These are phyloP conservation scores for Tuber umbilicatum DNA, from an alignment of 495 filamentous ascomycete species.

Conservation along the genomic window DNA sequence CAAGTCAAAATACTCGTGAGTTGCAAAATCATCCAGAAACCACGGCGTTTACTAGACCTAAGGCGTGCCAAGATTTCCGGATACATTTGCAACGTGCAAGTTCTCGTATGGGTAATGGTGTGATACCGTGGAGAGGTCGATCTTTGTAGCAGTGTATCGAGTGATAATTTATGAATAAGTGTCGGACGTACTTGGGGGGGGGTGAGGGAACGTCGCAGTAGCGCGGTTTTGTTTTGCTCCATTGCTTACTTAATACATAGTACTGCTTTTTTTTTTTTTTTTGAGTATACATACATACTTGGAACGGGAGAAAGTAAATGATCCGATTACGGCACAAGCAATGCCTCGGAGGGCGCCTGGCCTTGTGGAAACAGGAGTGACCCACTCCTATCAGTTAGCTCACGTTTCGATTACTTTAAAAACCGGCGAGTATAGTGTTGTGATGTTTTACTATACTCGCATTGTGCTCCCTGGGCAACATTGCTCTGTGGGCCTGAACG, in stretches of 20 bases:
- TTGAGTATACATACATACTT: no score
- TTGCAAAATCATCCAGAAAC: neutral
- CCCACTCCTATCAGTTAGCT: neutral
- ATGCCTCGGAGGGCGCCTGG: no score
- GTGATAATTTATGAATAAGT: neutral
- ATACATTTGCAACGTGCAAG: neutral
- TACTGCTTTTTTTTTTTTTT: no score
- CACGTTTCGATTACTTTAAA: neutral
- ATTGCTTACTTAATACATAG: neutral
- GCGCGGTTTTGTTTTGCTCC: neutral
- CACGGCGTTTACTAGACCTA: neutral
- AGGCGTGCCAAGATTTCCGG: neutral
- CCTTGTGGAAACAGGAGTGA: no score
- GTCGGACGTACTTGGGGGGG: neutral
- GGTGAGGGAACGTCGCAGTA: neutral
- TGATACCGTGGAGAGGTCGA: no score
- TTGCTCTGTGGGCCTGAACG: neutral
- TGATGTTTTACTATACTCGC: neutral
- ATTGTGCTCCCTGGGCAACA: neutral
- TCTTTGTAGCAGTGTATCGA: no score
- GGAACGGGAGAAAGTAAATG: no score
- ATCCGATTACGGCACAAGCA: no score
- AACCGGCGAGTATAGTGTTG: neutral
- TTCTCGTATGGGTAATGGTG: no score
- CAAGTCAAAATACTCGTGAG: neutral